Base-by-base conservation (phyloP, 2,329 filamentous ascomycete species). In the Hortaea sp. region DNA sequence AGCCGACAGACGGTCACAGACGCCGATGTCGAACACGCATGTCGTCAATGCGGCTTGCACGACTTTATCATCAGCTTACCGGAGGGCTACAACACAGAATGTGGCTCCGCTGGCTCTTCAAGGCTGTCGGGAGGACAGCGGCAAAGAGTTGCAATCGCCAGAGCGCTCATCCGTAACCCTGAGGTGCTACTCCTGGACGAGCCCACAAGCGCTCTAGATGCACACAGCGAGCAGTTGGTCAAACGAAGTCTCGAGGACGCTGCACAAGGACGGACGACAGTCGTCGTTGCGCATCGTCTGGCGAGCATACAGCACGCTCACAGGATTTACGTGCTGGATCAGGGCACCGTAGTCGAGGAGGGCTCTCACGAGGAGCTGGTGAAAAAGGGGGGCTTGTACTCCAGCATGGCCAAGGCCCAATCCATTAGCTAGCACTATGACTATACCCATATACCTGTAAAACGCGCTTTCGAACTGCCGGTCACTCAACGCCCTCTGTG, bases 301-400 rank as follows among this genome's bases (percentile, higher is more conserved):
- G 82, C 82, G 0, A 90, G 84, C 9, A 80, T 89, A 13, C 84
- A 85, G 63, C 83, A 88, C 54, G 84, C 85, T 1, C 81, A 90
- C 61, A 69, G 81, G n/a, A 89, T 89, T 38, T 87, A 85, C 56
- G 84, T 90, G 0, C 77, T 92, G 41, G 83, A 84, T 7, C 74
- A 81, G 49, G 79, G 82, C 27, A 75, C 63, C 20, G 72, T 84
- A 34, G 67, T 78, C 1, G 79, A 84, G 58, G 65, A 69, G 46
- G 81, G 83, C n/a, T 73, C 73, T 13, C 79, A 84, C 58, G 66
- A 69, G 5, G 77, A 81, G 56, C 64, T 84, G 53, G 66, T 83
- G 10, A 65, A 63, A 13, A 57, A 61, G 32, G 69, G 66, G 37
- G 65, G 65, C 2, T 62, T 71, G 40, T 74, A 74, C 48, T 58